A percentile compares a stretch with the other conserved stretches of the same genome.
Conservation (phyloP, 2,329 filamentous ascomycete genomes). For the Colletotrichum euphorbiae region DNA sequence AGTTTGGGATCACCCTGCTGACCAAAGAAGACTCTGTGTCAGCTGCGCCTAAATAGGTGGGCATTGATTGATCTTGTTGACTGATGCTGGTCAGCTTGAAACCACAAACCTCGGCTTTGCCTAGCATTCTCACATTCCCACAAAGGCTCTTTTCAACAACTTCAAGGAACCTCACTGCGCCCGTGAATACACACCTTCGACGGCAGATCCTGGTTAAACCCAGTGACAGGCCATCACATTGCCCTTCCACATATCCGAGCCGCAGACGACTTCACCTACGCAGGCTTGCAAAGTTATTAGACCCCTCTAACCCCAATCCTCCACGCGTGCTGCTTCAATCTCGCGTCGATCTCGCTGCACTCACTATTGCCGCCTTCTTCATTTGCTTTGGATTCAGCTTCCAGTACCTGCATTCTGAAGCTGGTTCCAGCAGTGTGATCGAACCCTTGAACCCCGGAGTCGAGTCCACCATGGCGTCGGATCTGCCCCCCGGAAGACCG, state of each 20-base stretch:
- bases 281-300: background rate
- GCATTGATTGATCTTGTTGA: slow-evolving; percentile 30
- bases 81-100: slow-evolving; percentile 38
- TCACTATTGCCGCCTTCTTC: slow-evolving; percentile 32
- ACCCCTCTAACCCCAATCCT: slow-evolving; percentile 5
- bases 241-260: slow-evolving; percentile 3
- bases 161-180: slow-evolving; percentile 4
- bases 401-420: slow-evolving; percentile 15
- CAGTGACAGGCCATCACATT: background rate
- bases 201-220: background rate
- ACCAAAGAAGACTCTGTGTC: slow-evolving; percentile 12
- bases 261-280: slow-evolving; percentile 11
- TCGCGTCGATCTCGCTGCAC: slow-evolving; percentile 29
- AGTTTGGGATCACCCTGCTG: slow-evolving; percentile 36
- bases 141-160: slow-evolving; percentile 11
- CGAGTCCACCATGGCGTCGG: slow-evolving; percentile 51
- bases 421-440: background rate
- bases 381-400: slow-evolving; percentile 35
- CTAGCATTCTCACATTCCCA: slow-evolving; percentile 17
- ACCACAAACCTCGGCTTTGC: slow-evolving; percentile 34
- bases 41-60: slow-evolving; percentile 14
- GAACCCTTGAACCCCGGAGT: too few species aligned
- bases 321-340: slow-evolving; percentile 32
- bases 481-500: slow-evolving; percentile 75
- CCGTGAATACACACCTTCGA: slow-evolving; percentile 1